These are phyloP conservation scores for Fistulinella prunicolor DNA, from an alignment of 768 basidiomycete genomes.

Conservation along the genomic window DNA sequence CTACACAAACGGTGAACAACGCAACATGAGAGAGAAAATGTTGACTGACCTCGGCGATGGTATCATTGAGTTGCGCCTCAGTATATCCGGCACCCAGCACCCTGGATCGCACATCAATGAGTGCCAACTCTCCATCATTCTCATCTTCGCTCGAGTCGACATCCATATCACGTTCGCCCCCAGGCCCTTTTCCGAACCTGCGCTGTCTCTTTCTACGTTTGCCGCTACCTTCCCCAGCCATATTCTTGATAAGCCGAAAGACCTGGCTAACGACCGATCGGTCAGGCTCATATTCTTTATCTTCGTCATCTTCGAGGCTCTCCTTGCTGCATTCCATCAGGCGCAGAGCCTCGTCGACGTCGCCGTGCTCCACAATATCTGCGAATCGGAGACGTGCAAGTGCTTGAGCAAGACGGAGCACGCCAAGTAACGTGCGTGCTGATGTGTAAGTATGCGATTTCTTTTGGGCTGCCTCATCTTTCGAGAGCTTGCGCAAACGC, in stretches of 20 bases:
- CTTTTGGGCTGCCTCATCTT: conserved; percentile 85
- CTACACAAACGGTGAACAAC: conserved; percentile 40
- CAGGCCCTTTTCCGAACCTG: conserved; percentile 67
- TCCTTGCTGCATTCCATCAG: conserved; percentile 97
- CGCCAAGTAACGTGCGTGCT: conserved; percentile 90
- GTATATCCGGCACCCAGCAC: conserved; percentile 87
- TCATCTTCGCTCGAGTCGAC: conserved; percentile 67
- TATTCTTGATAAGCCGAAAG: conserved; percentile 86
- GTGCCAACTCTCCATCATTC: conserved; percentile 68
- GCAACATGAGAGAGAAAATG: background rate
- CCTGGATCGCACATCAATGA: conserved; percentile 86
- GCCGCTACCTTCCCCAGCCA: conserved; percentile 51
- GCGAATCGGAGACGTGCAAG: conserved; percentile 89
- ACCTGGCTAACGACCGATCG: conserved; percentile 80
- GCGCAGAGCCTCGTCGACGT: conserved; percentile 95
- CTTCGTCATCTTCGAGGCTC: conserved; percentile 78
- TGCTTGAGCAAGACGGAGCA: conserved; percentile 92
- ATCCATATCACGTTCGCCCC: conserved; percentile 66
- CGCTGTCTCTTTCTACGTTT: conserved; percentile 43
- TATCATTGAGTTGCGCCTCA: conserved; percentile 85
- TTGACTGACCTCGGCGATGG: conserved; percentile 67
- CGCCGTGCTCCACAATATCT: conserved; percentile 72
- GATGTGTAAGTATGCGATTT: conserved; percentile 94
- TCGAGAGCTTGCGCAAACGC: conserved; percentile 87
- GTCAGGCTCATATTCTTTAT: conserved; percentile 67